phyloP scores from a whole-genome alignment of 1,284 basidiomycete species.

The Ceraceosorus guamensis region DNA sequence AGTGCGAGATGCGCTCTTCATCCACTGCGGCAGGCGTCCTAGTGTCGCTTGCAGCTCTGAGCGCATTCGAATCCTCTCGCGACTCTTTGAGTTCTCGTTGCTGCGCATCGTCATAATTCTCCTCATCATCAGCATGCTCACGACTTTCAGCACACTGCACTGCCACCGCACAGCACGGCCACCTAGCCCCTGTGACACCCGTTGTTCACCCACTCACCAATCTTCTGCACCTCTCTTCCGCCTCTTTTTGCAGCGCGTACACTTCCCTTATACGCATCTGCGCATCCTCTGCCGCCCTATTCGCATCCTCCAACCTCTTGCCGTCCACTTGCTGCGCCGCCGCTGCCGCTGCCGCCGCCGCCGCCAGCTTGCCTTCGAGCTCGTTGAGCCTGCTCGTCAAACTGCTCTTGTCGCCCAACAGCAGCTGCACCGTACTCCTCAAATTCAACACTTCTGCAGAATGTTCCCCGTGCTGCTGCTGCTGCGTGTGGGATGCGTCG shows the following conservation, averaged over 20 bases:
- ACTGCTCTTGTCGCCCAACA: background rate
- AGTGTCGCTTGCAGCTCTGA: too few relatives aligned
- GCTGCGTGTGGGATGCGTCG: too few relatives aligned
- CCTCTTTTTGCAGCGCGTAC: background rate
- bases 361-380: background rate
- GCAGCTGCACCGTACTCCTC: background rate
- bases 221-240: background rate
- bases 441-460: background rate
- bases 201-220: too few relatives aligned
- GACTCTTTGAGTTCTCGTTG: too few relatives aligned
- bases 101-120: too few relatives aligned
- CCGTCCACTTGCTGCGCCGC: background rate
- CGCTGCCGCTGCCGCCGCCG: background rate
- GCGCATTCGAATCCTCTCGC: too few relatives aligned
- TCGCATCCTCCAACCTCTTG: background rate
- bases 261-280: background rate
- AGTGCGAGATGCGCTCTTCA: too few relatives aligned
- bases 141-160: too few relatives aligned
- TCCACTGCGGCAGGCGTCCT: too few relatives aligned
- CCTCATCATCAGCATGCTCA: too few relatives aligned
- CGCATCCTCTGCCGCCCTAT: background rate
- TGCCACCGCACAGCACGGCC: too few relatives aligned
- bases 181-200: too few relatives aligned
- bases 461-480: background rate
- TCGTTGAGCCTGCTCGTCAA: background rate